Evolutionary conservation across 2,329 filamentous ascomycete species (phyloP), one percentile per base, ranked within the genome.

Genomic region (Beauveria bassiana): DNA sequence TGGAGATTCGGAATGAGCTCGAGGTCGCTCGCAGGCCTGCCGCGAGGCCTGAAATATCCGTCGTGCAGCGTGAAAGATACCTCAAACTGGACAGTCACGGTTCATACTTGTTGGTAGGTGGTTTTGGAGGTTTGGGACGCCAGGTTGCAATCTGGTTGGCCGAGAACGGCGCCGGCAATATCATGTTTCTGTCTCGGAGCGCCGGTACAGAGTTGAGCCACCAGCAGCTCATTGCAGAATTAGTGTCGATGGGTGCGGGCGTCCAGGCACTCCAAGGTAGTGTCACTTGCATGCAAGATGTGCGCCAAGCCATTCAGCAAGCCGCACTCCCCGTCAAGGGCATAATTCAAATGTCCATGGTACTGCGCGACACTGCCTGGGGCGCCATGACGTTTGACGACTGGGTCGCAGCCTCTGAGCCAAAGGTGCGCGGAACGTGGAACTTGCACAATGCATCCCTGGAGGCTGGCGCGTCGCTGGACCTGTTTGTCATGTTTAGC

Each of bases 71-170:
- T 26, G 49, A 28, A 28, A 51, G 49, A 31, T 7, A 14, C 3
- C 49, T 51, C 6, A 22, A 28, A 18, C 24, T 51, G 3, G 49
- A 56, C 6, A 45, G 61, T 10, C 49, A 34, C 16, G 61, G 46
- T 20, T 61, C 63, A 5, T 81, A 81, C 64, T 71, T 81, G 60
- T 69, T 81, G 40, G 73, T 79, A 38, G 78, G 79, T n/a, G 76
- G 78, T 22, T 76, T 77, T 0, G 78, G 78, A 28, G 78, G 77
- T 18, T 70, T 81, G n/a, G 78, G 78, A 6, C 71, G 74, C 40
- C 77, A 74, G 63, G 74, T 81, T 68, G 70, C 75, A 10, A 71
- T 71, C 1, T 80, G 77, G 76, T 78, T 81, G 77, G 71, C 75
- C 8, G 69, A 69, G 46, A 73, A 76, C 38, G 79, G 79, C 3